phyloP scores from a whole-genome alignment of 2,329 filamentous ascomycete species.

The Chaetomium sp. region DNA sequence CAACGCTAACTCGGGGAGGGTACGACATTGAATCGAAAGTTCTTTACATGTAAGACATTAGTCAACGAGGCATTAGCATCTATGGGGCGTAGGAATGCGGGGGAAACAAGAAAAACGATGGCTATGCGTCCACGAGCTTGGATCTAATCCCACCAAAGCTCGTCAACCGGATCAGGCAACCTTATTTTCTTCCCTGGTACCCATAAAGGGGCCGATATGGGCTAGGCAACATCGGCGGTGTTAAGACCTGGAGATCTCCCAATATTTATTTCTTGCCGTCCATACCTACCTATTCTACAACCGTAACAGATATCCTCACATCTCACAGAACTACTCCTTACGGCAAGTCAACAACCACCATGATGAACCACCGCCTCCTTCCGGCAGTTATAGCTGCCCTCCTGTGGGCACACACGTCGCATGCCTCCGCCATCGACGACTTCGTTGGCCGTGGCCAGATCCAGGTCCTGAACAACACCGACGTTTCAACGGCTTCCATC shows the following conservation, averaged over 20 bases:
- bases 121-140: neutral
- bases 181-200: conserved; percentile 6
- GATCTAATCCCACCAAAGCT: conserved; percentile 2
- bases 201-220: neutral
- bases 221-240: neutral
- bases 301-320: neutral
- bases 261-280: neutral
- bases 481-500: neutral
- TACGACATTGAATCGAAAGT: conserved; percentile 9
- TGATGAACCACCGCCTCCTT: neutral
- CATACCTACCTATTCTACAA: neutral
- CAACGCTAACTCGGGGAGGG: conserved; percentile 11
- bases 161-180: conserved; percentile 11
- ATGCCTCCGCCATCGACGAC: neutral
- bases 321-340: neutral
- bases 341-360: neutral
- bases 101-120: neutral
- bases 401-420: neutral
- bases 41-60: conserved; percentile 18
- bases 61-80: conserved; percentile 5
- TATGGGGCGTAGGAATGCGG: neutral
- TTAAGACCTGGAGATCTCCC: neutral
- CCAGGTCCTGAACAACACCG: conserved; percentile 27
- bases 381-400: neutral
- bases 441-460: conserved; percentile 29